These are phyloP conservation scores for Fagus sylvatica DNA, from an alignment of 306 rosid genomes.

Conservation along the genomic window DNA sequence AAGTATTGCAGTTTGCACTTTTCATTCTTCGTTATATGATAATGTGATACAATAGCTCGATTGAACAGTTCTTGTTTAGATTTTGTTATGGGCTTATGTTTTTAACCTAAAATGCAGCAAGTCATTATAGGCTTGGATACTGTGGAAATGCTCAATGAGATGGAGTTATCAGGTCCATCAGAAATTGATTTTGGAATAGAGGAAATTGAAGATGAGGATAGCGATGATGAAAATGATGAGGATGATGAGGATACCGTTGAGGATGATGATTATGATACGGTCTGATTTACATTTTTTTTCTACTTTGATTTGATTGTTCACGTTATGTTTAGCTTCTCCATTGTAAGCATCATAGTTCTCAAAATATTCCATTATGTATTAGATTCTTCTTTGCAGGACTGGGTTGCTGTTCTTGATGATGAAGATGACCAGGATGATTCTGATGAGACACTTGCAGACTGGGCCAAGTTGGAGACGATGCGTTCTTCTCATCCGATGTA, in stretches of 20 bases:
- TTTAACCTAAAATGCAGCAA: slow-evolving; percentile 64
- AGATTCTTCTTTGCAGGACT: slow-evolving; percentile 63
- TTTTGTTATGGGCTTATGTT: slow-evolving; percentile 21
- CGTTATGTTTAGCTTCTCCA: slow-evolving; percentile 22
- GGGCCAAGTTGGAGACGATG: slow-evolving; percentile 92
- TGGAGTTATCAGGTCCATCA: slow-evolving; percentile 77
- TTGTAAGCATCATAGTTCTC: slow-evolving; percentile 8
- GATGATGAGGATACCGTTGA: slow-evolving; percentile 44
- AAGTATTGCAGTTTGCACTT: not conserved
- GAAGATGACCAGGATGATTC: slow-evolving; percentile 60
- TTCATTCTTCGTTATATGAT: slow-evolving; percentile 11
- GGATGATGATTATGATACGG: slow-evolving; percentile 70
- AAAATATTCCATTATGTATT: slow-evolving; percentile 24
- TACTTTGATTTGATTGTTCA: slow-evolving; percentile 10
- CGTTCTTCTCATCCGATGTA: slow-evolving; percentile 86
- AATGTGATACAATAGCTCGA: not conserved
- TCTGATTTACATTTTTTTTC: slow-evolving; percentile 25
- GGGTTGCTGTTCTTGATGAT: slow-evolving; percentile 80
- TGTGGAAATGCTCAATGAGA: slow-evolving; percentile 75
- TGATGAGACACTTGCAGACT: slow-evolving; percentile 74
- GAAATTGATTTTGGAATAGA: slow-evolving; percentile 87
- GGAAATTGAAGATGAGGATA: slow-evolving; percentile 76
- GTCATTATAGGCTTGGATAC: slow-evolving; percentile 88
- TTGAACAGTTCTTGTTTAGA: not conserved
- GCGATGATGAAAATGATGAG: slow-evolving; percentile 43